Evolutionary conservation across 2,329 filamentous ascomycete genomes (phyloP), one percentile per base, ranked within the genome.

Genomic region (Trichoderma afroharzianum): DNA sequence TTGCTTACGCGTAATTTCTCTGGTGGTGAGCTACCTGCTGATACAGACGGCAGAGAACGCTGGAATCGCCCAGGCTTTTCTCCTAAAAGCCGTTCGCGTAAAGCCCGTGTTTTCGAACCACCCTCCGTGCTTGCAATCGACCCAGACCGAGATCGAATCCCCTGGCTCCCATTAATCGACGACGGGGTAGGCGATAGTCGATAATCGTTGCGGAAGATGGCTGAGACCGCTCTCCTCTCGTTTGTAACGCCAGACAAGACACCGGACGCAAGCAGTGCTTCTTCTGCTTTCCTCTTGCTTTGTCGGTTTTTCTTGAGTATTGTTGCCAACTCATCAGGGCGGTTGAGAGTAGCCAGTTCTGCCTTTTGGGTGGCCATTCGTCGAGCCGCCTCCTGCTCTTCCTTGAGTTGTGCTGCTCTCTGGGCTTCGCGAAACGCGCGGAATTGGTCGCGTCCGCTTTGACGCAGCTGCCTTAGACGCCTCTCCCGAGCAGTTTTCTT

Each of bases 361-460:
- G 76, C 76, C 63, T 74, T 72, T 68, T 76, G 77, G 58, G 73
- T 76, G 4, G 75, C 78, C 14, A 74, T 75, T 68, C 72, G 74
- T 43, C 75, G 74, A 59, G 77, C 76, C 9, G 80, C 78, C 71
- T 82, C 79, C 61, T 82, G 82, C 47, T 80, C 79, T 7, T 78
- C 79, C 21, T 77, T 77, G 6, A 77, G 75, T 30, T 80, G 76
- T 32, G 78, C 80, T 21, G 74, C 78, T 39, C 79, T 78, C 68
- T 82, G 82, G 4, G 80, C 80, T 30, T 81, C 79, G 33, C 83
- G 83, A 76, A 85, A 88, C 3, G 81, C 78, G 32, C 83, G 83
- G 73, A 86, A 82, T 72, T 86, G 83, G 53, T 88, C 86, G 64
- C 86, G 84, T 24, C 85, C 87, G 53, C 84, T 82, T 36, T 82